These are phyloP conservation scores for Polysphondylium violaceum DNA, from an alignment of 78 protist species.

Conservation along the genomic window DNA sequence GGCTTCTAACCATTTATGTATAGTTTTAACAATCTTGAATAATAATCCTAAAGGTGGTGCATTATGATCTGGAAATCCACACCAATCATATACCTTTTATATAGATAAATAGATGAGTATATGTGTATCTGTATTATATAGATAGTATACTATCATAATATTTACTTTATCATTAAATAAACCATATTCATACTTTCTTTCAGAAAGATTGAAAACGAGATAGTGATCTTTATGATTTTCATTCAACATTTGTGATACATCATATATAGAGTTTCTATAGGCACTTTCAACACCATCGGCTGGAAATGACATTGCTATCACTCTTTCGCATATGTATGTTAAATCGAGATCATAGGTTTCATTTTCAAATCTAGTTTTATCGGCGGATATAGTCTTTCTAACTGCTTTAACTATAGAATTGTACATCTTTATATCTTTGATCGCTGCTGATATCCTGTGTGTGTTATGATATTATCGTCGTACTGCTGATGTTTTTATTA, in stretches of 20 bases:
- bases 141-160: background rate
- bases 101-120: background rate
- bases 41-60: constrained; percentile 83
- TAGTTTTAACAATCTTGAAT: constrained; percentile 67
- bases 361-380: constrained; percentile 73
- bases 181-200: constrained; percentile 69
- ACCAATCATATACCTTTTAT: constrained; percentile 79
- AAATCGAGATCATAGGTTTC: constrained; percentile 81
- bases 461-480: too few relatives aligned
- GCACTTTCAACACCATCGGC: constrained; percentile 88
- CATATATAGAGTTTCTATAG: constrained; percentile 82
- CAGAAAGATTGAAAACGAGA: constrained; percentile 72
- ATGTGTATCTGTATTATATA: background rate
- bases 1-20: constrained; percentile 58
- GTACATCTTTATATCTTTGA: constrained; percentile 27
- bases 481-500: too few relatives aligned
- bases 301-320: constrained; percentile 88
- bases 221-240: constrained; percentile 62
- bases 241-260: constrained; percentile 79
- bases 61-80: constrained; percentile 89
- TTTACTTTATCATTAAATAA: constrained; percentile 52
- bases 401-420: constrained; percentile 77
- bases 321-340: constrained; percentile 84
- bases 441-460: too few relatives aligned
- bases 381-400: constrained; percentile 81